Evolutionary conservation across 257 asterid genomes (phyloP).

Genomic region (Mentha longifolia): DNA sequence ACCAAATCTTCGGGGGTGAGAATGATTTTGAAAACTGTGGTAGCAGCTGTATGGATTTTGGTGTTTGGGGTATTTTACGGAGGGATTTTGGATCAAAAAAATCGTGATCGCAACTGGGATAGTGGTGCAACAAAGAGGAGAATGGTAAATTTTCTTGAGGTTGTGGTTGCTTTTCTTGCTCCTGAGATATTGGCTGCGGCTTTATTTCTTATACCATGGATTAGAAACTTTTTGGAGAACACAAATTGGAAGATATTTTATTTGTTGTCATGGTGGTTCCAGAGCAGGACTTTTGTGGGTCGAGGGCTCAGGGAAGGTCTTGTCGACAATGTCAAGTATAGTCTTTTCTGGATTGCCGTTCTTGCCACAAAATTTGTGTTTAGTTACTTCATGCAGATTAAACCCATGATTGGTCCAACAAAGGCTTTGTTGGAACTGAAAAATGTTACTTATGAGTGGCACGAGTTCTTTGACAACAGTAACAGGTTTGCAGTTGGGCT

Average conservation of each 20-base stretch:
- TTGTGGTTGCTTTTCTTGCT: conserved; percentile 65
- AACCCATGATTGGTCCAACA: conserved; percentile 92
- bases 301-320: conserved; percentile 98
- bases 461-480: conserved; percentile 70
- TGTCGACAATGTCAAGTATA: conserved; percentile 80
- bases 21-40: conserved; percentile 79
- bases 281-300: conserved; percentile 88
- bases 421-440: conserved; percentile 59
- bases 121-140: conserved; percentile 48
- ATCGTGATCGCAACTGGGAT: conserved; percentile 57
- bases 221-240: conserved; percentile 87
- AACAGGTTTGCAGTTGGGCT: conserved; percentile 91
- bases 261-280: conserved; percentile 97
- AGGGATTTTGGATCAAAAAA: conserved; percentile 75
- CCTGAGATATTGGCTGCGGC: conserved; percentile 86
- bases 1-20: conserved; percentile 78
- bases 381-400: conserved; percentile 96
- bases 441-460: conserved; percentile 75
- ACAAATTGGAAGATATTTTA: conserved; percentile 89
- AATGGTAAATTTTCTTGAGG: conserved; percentile 72
- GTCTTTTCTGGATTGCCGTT: conserved; percentile 83
- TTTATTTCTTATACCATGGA: conserved; percentile 85
- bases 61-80: conserved; percentile 79
- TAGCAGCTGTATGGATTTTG: conserved; percentile 85
- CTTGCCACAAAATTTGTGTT: conserved; percentile 83